Base-by-base conservation (phyloP, 106 monocot species). In the Platanthera zijinensis region DNA sequence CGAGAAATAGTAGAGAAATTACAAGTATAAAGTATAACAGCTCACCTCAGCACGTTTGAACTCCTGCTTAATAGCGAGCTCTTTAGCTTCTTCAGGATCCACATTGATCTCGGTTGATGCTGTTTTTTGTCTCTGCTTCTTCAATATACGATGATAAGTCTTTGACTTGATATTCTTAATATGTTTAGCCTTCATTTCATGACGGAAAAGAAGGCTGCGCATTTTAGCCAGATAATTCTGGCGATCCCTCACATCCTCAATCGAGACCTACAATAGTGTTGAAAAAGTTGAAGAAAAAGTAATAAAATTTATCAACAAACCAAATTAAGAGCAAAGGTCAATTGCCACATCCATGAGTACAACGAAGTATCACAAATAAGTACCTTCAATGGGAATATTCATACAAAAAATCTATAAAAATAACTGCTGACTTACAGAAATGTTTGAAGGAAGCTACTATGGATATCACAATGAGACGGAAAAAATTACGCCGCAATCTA, bases 111-210 rank as follows among this genome's bases (percentile, higher is more conserved):
- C 86, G 49, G 79, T 74, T 22, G 84, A 74, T 72, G 76, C 82
- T 59, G 52, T 79, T 76, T 92, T 99, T 50, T 72, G 51, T 81
- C 75, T 99, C 45, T 88, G 90, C 63, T 92, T 94, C 75, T 94
- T 99, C 73, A 90, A 51, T 56, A 99, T 84, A 17, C 94, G 91
- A 75, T 94, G 99, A 82, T 90, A 99, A 51, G 99, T 84, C 76
- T 94, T 99, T 19, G 99, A 99, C 57, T 99, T 99, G 7, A 99
- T 99, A 52, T 92, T 94, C 53, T 94, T 99, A 28, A 99, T 84
- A 25, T 84, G 91, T 79, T 94, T 99, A 52, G 85, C 74, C 84
- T 94, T 99, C 82, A 94, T 78, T 69, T 99, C 99, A 81, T 99
- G 94, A 19, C 78, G 85, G 56, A 99, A 94, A 76, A 99, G 90